Percentiles rank a stretch among this genome's conserved stretches.
These are phyloP conservation scores for Pluteus cervinus DNA, from an alignment of 768 basidiomycete species.

Conservation along the genomic window DNA sequence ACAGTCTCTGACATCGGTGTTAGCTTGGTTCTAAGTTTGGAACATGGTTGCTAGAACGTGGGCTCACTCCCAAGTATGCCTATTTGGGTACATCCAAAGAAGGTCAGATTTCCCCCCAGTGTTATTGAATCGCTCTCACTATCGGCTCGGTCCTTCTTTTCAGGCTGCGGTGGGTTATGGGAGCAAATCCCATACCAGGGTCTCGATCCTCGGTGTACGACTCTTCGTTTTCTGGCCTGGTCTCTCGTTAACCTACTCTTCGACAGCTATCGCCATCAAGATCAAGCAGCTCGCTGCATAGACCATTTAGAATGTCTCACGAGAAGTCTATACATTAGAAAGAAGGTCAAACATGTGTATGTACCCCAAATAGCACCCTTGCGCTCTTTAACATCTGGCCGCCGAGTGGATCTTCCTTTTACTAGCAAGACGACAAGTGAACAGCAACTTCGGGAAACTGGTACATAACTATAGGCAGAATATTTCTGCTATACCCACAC, in stretches of 20 bases:
- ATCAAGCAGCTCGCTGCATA: constrained; percentile 41
- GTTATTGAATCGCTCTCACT: constrained; percentile 8
- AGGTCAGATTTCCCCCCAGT: constrained; percentile 27
- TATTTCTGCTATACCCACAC: no score
- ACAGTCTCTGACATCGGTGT: constrained; percentile 1
- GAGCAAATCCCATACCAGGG: constrained; percentile 83
- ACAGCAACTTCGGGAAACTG: no score
- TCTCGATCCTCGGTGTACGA: constrained; percentile 72
- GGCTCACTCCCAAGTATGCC: constrained; percentile 71
- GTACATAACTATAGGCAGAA: no score
- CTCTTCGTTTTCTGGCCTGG: constrained; percentile 5
- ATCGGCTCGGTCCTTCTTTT: constrained; percentile 9
- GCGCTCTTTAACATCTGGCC: no score
- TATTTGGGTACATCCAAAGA: constrained; percentile 81
- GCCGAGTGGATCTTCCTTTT: no score
- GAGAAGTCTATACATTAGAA: no score
- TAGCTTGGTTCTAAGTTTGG: constrained; percentile 79
- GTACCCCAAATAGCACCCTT: no score
- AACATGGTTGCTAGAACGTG: constrained; percentile 81
- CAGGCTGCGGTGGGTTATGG: constrained; percentile 60
- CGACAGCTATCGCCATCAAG: constrained; percentile 42
- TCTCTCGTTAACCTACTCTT: constrained; percentile 10
- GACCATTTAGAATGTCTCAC: no score
- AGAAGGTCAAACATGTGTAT: no score
- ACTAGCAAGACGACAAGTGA: no score